These are phyloP conservation scores for Solanum hybrid DNA, from an alignment of 305 asterid species.

Conservation along the genomic window DNA sequence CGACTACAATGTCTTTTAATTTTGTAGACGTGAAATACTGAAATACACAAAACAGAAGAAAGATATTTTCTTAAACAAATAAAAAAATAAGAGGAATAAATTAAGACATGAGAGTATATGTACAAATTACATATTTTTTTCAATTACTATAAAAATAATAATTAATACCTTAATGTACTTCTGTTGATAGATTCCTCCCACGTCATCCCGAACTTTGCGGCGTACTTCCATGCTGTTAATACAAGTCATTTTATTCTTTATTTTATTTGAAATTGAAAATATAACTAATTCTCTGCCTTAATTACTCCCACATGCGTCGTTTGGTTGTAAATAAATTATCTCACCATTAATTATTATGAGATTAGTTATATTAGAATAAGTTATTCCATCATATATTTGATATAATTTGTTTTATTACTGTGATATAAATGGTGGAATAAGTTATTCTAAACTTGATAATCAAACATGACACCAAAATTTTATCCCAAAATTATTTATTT, in stretches of 20 bases:
- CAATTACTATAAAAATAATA: too few species aligned
- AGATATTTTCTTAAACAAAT: too few species aligned
- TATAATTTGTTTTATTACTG: accelerated
- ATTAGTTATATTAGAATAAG: too few species aligned
- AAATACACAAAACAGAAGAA: background rate
- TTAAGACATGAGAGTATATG: background rate
- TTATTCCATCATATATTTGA: too few species aligned
- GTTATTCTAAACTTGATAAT: accelerated
- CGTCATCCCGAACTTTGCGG: conserved; percentile 1
- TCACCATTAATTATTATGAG: too few species aligned
- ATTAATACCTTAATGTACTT: background rate
- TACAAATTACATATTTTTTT: background rate
- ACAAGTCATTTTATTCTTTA: background rate
- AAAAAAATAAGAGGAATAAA: too few species aligned
- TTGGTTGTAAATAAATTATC: background rate
- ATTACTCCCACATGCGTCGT: background rate
- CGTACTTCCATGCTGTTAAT: background rate
- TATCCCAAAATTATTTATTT: background rate
- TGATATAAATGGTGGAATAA: too few species aligned
- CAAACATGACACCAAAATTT: too few species aligned
- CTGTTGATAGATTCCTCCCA: background rate
- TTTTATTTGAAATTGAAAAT: background rate
- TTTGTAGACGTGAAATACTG: background rate
- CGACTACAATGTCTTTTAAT: too few species aligned
- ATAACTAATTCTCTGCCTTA: background rate